Percentiles rank a stretch among this genome's conserved stretches.
phyloP scores from a whole-genome alignment of 306 rosid genomes.

The Begonia fuchsioides region DNA sequence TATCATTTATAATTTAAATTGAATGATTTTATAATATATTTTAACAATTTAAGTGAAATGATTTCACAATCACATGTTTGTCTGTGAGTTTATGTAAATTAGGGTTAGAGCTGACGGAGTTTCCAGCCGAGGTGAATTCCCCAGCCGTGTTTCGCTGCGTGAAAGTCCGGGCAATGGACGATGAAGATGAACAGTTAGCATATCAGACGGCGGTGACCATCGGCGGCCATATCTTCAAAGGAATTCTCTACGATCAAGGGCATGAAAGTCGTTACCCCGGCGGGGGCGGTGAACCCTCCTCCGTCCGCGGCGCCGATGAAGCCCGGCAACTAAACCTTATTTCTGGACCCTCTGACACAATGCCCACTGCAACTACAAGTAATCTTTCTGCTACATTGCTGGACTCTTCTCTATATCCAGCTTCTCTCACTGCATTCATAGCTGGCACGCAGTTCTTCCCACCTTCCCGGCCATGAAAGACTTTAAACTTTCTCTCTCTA shows the following conservation, averaged over 20 bases:
- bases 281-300: slow-evolving; percentile 23
- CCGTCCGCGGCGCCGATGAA: slow-evolving; percentile 15
- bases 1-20: too few relatives aligned
- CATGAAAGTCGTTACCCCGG: slow-evolving; percentile 14
- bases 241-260: slow-evolving; percentile 65
- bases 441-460: slow-evolving; percentile 13
- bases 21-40: too few relatives aligned
- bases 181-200: slow-evolving; percentile 45
- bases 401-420: slow-evolving; percentile 12
- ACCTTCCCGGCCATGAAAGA: slow-evolving; percentile 3
- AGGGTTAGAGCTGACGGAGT: slow-evolving; percentile 55
- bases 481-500: not conserved
- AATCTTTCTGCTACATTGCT: not conserved
- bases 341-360: slow-evolving; percentile 8
- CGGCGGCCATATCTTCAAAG: slow-evolving; percentile 59
- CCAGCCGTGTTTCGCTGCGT: slow-evolving; percentile 55
- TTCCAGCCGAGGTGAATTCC: slow-evolving; percentile 51
- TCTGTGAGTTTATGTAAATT: slow-evolving; percentile 2
- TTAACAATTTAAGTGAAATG: too few relatives aligned
- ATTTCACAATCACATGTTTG: not conserved
- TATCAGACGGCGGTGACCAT: slow-evolving; percentile 62
- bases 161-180: slow-evolving; percentile 44
- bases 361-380: not conserved
- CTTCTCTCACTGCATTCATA: slow-evolving; percentile 4
- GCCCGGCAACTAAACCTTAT: slow-evolving; percentile 24